Conservation (phyloP, 805 yeast species). For the Yamadazyma akitaensis region DNA sequence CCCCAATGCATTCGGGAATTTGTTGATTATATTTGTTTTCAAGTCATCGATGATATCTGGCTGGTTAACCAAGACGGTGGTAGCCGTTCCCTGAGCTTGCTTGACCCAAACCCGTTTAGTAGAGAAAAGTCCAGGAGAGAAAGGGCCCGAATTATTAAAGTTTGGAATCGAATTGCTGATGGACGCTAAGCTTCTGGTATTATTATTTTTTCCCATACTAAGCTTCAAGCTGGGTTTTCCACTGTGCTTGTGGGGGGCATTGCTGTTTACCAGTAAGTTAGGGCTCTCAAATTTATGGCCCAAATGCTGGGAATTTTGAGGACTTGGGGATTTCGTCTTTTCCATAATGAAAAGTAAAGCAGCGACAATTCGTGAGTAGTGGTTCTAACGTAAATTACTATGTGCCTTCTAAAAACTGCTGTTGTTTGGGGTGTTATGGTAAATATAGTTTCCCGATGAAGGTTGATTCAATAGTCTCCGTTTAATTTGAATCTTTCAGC, state of each 20-base stretch:
- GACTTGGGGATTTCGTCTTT: slow-evolving; percentile 7
- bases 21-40: slow-evolving; percentile 58
- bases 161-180: slow-evolving; percentile 11
- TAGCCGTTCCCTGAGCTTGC: slow-evolving; percentile 53
- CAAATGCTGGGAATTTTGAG: slow-evolving; percentile 2
- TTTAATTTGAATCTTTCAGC: neutral
- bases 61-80: slow-evolving; percentile 61
- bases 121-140: slow-evolving; percentile 14
- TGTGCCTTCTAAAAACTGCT: no score
- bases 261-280: neutral
- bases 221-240: slow-evolving; percentile 14
- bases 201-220: slow-evolving; percentile 12
- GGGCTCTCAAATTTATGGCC: neutral
- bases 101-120: slow-evolving; percentile 55
- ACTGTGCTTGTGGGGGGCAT: slow-evolving; percentile 1
- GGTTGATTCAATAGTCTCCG: neutral
- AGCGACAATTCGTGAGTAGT: neutral
- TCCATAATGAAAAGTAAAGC: slow-evolving; percentile 2
- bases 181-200: slow-evolving; percentile 8
- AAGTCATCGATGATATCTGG: slow-evolving; percentile 78
- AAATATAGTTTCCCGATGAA: neutral
- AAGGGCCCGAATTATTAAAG: slow-evolving; percentile 14
- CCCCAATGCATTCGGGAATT: slow-evolving; percentile 67
- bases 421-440: neutral
- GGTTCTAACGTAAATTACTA: no score